phyloP scores from a whole-genome alignment of 345 rosid species.

The Syzygium grande region DNA sequence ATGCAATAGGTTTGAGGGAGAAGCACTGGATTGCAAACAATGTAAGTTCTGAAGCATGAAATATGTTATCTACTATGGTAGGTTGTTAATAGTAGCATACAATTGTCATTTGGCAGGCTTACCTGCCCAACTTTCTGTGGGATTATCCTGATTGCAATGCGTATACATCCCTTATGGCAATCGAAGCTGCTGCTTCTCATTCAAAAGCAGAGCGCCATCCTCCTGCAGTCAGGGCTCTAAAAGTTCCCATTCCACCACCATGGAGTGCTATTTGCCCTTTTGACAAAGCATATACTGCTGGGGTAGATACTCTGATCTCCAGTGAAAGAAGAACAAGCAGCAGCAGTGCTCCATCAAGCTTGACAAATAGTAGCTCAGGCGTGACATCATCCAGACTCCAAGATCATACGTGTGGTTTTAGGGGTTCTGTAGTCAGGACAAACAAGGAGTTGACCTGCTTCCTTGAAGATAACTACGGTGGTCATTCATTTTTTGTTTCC shows the following conservation, averaged over 20 bases:
- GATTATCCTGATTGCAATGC: constrained; percentile 84
- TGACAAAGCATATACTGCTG: constrained; percentile 3
- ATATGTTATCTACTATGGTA: not conserved
- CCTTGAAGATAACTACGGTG: constrained; percentile 24
- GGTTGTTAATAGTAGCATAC: not conserved
- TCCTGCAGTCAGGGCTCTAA: constrained; percentile 49
- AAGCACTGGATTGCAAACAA: constrained; percentile 76
- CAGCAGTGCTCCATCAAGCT: not conserved
- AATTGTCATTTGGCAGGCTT: constrained; percentile 37
- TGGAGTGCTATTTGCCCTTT: constrained; percentile 52
- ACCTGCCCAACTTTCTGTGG: constrained; percentile 67
- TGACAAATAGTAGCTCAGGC: constrained; percentile 1
- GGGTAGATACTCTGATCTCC: constrained; percentile 8
- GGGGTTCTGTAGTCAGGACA: constrained; percentile 57
- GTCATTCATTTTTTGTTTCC: constrained; percentile 40
- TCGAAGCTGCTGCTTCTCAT: constrained; percentile 37
- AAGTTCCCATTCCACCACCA: constrained; percentile 61
- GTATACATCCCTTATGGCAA: constrained; percentile 43
- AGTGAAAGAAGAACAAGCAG: constrained; percentile 8
- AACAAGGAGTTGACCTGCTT: constrained; percentile 23
- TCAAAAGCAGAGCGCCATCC: constrained; percentile 39
- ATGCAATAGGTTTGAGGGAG: constrained; percentile 80
- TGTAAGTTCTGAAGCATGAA: constrained; percentile 20
- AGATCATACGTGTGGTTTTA: constrained; percentile 5
- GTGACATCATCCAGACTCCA: not conserved